Percentiles rank a stretch among this genome's conserved stretches.
Evolutionary conservation across 805 yeast species (phyloP).

Genomic region (Hanseniaspora lachancei): DNA sequence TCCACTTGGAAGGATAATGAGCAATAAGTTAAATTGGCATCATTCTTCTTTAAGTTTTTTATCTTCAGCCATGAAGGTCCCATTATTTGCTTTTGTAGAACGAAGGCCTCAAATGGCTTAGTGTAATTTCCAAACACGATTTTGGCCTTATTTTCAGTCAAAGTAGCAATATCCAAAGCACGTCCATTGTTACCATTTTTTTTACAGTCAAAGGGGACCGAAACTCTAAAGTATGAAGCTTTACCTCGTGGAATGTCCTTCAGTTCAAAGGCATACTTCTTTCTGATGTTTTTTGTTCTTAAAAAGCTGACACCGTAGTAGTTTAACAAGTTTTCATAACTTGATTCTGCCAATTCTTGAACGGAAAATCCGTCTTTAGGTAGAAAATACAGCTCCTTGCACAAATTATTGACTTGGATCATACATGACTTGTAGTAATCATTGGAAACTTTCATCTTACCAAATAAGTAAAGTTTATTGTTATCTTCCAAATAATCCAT

Average conservation of each 20-base stretch:
- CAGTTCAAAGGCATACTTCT: constrained; percentile 80
- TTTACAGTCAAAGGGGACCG: constrained; percentile 61
- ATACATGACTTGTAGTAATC: constrained; percentile 45
- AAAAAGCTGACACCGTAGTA: constrained; percentile 49
- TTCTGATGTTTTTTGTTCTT: constrained; percentile 56
- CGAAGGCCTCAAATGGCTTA: constrained; percentile 71
- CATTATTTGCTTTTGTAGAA: constrained; percentile 70
- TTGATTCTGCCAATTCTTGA: constrained; percentile 65
- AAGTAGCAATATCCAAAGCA: constrained; percentile 62
- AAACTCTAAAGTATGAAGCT: constrained; percentile 64
- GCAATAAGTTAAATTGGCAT: constrained; percentile 48
- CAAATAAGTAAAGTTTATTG: constrained; percentile 57
- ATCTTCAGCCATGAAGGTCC: constrained; percentile 96
- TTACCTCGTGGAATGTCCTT: constrained; percentile 60
- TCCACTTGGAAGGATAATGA: constrained; percentile 55
- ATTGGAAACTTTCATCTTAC: constrained; percentile 46
- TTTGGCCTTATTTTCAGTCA: constrained; percentile 38
- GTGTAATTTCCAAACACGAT: constrained; percentile 71
- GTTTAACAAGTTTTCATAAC: constrained; percentile 49
- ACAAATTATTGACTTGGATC: constrained; percentile 58
- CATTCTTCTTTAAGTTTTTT: constrained; percentile 43
- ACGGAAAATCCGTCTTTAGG: constrained; percentile 51
- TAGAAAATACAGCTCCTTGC: constrained; percentile 61
- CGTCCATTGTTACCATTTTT: constrained; percentile 34
- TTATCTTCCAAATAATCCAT: constrained; percentile 74